Base-by-base conservation (phyloP, 495 filamentous ascomycete species). In the Penicillium silybi region DNA sequence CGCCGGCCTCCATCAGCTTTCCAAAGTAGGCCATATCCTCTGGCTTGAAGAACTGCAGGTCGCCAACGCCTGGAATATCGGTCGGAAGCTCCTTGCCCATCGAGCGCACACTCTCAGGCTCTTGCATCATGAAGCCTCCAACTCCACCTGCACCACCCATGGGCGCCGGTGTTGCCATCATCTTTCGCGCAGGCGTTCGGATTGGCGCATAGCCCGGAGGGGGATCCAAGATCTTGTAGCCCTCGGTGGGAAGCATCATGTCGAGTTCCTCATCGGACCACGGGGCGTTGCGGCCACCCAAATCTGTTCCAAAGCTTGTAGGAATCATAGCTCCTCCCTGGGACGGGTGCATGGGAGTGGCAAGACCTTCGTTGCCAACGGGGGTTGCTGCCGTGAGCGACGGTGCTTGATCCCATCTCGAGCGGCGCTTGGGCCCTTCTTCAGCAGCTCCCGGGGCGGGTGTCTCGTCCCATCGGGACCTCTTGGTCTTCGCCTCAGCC, bases 11-110 rank as follows among this genome's bases (percentile, higher is more conserved):
- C 40, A 95, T 90, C 18, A 99, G 79, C 76, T 97, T 99, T 47
- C 93, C 92, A 60, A 99, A 99, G 73, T 99, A 99, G 25, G 87
- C 84, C 95, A 97, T 97, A 75, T 99, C 95, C 71, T 97, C 93
- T 9, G 90, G 83, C 72, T 99, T 99, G 81, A 97, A 97, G 70
- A 97, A 99, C 55, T 96, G 92, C 37, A 99, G 75, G 65, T 99
- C 95, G 46, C 95, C 95, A 39, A 99, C 92, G 23, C 95, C 95
- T 17, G 95, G 92, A 50, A 99, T 97, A 67, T 97, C 93, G 4
- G 91, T 96, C 9, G 95, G 95, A 53, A 97, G 83, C 61, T 92
- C 87, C 70, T 96, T 96, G 52, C 92, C 90, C 59, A 92, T 79
- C 25, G 87, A 66, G 55, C 86, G 80, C 48, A 82, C 82, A 61